These are phyloP conservation scores for Ophiostoma sp. DNA, from an alignment of 2,329 filamentous ascomycete species.

Conservation along the genomic window DNA sequence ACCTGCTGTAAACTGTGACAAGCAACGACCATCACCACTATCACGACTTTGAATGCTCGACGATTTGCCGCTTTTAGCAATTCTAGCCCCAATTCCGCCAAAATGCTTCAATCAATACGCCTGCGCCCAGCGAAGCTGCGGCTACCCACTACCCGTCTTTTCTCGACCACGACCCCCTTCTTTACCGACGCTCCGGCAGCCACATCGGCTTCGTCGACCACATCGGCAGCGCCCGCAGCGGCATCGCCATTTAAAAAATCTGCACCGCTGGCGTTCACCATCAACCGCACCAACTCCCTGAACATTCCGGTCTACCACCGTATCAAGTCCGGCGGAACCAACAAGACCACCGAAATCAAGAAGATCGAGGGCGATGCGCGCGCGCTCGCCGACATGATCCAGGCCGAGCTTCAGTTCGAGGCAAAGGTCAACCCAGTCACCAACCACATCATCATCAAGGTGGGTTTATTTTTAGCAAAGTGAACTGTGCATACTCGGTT, in stretches of 20 bases:
- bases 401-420: constrained; percentile 51
- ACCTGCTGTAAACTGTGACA: not conserved
- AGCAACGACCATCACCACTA: not conserved
- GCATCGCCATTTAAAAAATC: not conserved
- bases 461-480: constrained; percentile 32
- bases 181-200: not conserved
- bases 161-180: not conserved
- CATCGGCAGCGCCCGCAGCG: not conserved
- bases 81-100: not conserved
- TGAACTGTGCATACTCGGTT: too few species aligned
- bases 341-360: constrained; percentile 68
- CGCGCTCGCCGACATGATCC: constrained; percentile 60
- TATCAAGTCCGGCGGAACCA: constrained; percentile 68
- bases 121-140: not conserved
- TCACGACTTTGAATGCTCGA: not conserved
- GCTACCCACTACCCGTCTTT: constrained; percentile 12
- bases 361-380: constrained; percentile 70
- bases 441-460: constrained; percentile 69
- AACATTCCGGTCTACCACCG: constrained; percentile 73
- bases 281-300: constrained; percentile 64
- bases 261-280: constrained; percentile 50
- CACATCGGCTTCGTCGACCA: constrained; percentile 8
- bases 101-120: constrained; percentile 16
- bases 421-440: constrained; percentile 56
- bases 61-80: not conserved